phyloP scores from a whole-genome alignment of 805 yeast species.

The Komagataella pastoris region DNA sequence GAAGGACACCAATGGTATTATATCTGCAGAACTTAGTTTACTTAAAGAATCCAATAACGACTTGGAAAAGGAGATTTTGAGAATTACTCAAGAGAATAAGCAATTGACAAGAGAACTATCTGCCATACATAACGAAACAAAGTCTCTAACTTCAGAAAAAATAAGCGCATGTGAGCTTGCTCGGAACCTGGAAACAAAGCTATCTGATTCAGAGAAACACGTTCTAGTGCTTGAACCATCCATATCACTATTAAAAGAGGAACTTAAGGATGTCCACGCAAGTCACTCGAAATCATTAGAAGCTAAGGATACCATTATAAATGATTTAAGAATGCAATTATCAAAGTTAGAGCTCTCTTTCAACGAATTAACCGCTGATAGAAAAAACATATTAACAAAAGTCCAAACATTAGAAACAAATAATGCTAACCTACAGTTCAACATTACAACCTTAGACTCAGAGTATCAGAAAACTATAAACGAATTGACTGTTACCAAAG shows the following conservation, averaged over 20 bases:
- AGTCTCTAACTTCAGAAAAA: not conserved
- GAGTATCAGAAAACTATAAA: not conserved
- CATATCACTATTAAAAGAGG: not conserved
- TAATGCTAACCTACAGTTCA: not conserved
- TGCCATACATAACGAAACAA: not conserved
- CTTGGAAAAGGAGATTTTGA: no score
- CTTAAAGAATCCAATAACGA: no score
- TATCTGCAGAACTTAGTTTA: no score
- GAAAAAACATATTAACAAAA: no score
- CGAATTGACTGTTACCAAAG: not conserved
- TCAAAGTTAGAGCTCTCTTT: not conserved
- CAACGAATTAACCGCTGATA: no score
- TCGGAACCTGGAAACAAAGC: not conserved
- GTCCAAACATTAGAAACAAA: not conserved
- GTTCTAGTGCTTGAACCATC: not conserved
- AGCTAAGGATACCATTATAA: not conserved
- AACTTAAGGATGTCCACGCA: not conserved
- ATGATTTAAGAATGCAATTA: no score
- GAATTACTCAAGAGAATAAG: not conserved
- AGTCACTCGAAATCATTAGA: not conserved
- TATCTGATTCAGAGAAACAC: not conserved
- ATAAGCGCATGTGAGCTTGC: not conserved
- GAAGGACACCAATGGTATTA: no score
- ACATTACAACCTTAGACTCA: not conserved
- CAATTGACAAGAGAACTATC: not conserved